Percentiles rank a stretch among this genome's conserved stretches.
These are phyloP conservation scores for Dioszegia crocea DNA, from an alignment of 768 basidiomycete genomes.

Conservation along the genomic window DNA sequence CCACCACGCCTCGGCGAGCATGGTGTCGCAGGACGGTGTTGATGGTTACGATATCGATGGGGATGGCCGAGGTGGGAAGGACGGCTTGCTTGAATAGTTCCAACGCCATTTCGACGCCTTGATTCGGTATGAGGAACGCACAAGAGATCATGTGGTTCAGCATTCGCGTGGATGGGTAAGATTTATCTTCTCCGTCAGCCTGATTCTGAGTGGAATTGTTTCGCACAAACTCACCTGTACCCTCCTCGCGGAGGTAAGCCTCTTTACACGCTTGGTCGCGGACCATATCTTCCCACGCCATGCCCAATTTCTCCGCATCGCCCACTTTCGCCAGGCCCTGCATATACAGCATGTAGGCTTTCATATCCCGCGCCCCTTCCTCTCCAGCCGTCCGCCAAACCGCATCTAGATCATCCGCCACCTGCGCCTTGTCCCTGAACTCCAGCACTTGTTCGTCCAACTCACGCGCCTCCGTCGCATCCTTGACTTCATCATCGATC, in stretches of 20 bases:
- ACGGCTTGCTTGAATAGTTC: constrained; percentile 53
- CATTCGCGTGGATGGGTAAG: constrained; percentile 38
- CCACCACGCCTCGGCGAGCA: constrained; percentile 62
- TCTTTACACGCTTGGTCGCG: constrained; percentile 40
- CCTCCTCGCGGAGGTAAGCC: constrained; percentile 20
- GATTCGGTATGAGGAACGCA: constrained; percentile 53
- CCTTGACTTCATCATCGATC: not conserved
- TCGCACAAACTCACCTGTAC: constrained; percentile 12
- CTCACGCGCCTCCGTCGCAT: not conserved
- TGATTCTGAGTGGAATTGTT: not conserved
- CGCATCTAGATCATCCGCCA: constrained; percentile 52
- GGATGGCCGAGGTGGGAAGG: constrained; percentile 54
- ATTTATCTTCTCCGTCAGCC: not conserved
- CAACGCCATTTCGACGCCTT: constrained; percentile 48
- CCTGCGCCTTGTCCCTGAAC: not conserved
- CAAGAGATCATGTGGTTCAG: constrained; percentile 75
- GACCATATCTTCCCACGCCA: constrained; percentile 42
- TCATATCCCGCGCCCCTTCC: constrained; percentile 60
- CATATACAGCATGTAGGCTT: constrained; percentile 68
- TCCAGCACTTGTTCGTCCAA: not conserved
- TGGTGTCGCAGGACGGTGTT: constrained; percentile 75
- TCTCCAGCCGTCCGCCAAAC: constrained; percentile 65
- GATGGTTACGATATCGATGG: constrained; percentile 69
- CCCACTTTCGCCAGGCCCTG: constrained; percentile 58
- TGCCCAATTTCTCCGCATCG: constrained; percentile 59